Evolutionary conservation across 148 eudicot genomes (phyloP).

Genomic region (Vaccinium darrowii): DNA sequence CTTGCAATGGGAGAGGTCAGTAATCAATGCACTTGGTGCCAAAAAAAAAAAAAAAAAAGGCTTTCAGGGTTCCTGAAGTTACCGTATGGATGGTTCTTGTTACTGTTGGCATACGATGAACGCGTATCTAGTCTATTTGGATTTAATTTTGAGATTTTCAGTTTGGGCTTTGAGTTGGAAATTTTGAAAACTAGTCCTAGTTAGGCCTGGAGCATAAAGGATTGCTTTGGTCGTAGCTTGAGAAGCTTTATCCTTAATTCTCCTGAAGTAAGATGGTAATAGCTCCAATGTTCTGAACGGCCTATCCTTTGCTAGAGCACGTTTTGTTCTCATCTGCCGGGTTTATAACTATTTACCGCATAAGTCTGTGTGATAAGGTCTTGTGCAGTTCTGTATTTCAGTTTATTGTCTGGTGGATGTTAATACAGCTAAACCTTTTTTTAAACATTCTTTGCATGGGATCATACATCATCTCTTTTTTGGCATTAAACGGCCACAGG

Average conservation of each 20-base stretch:
- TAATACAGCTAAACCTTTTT: constrained; percentile 1
- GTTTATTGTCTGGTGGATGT: background rate
- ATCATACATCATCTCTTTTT: constrained; percentile 1
- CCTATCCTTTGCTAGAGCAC: background rate
- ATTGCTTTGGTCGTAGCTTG: background rate
- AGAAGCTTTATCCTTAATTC: background rate
- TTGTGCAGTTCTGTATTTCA: background rate
- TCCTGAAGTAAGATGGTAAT: background rate
- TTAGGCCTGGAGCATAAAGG: constrained; percentile 9
- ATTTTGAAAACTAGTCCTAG: background rate
- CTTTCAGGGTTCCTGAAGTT: background rate
- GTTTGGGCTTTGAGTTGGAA: background rate
- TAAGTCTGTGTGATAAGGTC: background rate
- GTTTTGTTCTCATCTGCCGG: background rate
- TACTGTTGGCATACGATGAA: background rate
- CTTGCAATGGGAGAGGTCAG: constrained; percentile 92
- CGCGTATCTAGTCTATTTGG: background rate
- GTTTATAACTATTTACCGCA: background rate
- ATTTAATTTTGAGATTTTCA: background rate
- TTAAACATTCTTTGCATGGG: constrained; percentile 5
- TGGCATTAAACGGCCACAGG: background rate
- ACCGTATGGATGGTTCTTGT: background rate
- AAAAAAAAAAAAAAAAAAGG: background rate
- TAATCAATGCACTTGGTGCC: constrained; percentile 13
- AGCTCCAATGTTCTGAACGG: background rate